These are phyloP conservation scores for Neurospora intermedia DNA, from an alignment of 495 filamentous ascomycete genomes.

Conservation along the genomic window DNA sequence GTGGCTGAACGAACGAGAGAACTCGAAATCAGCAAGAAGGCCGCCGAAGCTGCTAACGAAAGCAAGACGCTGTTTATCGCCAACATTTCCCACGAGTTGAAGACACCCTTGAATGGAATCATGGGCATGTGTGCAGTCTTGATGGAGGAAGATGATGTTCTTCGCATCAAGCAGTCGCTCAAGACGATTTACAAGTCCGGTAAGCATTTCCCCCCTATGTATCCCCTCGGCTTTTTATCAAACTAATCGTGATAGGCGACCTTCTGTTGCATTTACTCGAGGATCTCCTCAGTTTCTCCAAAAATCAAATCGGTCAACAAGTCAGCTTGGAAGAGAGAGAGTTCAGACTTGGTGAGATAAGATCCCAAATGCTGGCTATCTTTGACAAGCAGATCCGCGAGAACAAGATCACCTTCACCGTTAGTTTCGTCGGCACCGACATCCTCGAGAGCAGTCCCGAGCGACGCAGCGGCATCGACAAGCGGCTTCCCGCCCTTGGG, in stretches of 20 bases:
- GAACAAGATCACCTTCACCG: conserved; percentile 56
- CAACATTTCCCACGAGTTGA: conserved; percentile 90
- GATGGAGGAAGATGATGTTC: conserved; percentile 75
- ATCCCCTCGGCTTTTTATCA: not conserved
- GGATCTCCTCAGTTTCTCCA: conserved; percentile 83
- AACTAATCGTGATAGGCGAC: conserved; percentile 39
- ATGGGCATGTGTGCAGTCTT: conserved; percentile 86
- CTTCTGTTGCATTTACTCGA: conserved; percentile 79
- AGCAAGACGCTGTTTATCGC: conserved; percentile 94
- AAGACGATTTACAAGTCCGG: conserved; percentile 80
- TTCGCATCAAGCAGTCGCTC: conserved; percentile 66
- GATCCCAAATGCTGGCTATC: conserved; percentile 67
- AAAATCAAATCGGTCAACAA: conserved; percentile 80
- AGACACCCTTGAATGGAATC: conserved; percentile 88
- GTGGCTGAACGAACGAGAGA: conserved; percentile 73
- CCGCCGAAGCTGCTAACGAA: conserved; percentile 84
- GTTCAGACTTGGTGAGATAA: conserved; percentile 70
- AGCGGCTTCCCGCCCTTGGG: conserved; percentile 38
- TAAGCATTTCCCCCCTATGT: not conserved
- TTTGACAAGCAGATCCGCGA: conserved; percentile 85
- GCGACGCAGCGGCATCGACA: conserved; percentile 21
- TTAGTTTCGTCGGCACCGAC: conserved; percentile 53
- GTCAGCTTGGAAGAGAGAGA: conserved; percentile 73
- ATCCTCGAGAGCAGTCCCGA: conserved; percentile 23
- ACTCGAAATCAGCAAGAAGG: conserved; percentile 79